Evolutionary conservation across 768 basidiomycete species (phyloP).

Genomic region (Auricularia sp.): DNA sequence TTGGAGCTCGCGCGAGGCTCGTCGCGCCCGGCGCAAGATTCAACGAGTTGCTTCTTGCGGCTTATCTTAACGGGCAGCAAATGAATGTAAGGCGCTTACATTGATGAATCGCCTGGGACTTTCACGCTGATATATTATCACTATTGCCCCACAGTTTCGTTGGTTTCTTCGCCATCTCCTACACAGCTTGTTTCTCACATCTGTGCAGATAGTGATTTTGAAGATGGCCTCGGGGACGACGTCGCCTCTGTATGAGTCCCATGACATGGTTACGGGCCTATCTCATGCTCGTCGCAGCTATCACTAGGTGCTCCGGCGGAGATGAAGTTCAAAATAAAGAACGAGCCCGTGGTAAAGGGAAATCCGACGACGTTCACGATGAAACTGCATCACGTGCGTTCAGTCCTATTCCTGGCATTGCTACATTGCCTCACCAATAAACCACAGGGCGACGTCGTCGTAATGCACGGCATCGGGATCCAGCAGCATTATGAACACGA

Average conservation of each 20-base stretch:
- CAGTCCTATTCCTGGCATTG: neutral
- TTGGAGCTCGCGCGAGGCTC: slow-evolving; percentile 43
- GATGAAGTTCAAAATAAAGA: slow-evolving; percentile 59
- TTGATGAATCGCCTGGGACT: neutral
- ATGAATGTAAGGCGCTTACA: slow-evolving; percentile 50
- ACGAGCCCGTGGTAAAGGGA: slow-evolving; percentile 25
- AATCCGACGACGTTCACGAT: slow-evolving; percentile 37
- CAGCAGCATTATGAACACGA: slow-evolving; percentile 70
- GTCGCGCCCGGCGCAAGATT: slow-evolving; percentile 35
- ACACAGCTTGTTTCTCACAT: neutral
- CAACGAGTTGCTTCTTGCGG: slow-evolving; percentile 73
- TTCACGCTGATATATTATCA: too few relatives aligned
- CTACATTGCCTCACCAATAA: slow-evolving; percentile 4
- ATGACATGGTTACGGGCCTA: neutral
- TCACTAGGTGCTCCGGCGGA: slow-evolving; percentile 68
- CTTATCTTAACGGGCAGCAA: slow-evolving; percentile 77
- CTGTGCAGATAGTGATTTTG: slow-evolving; percentile 36
- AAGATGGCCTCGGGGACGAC: slow-evolving; percentile 59
- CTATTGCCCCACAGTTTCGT: too few relatives aligned
- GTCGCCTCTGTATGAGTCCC: slow-evolving; percentile 43
- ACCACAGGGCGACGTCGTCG: slow-evolving; percentile 59
- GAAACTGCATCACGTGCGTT: slow-evolving; percentile 54
- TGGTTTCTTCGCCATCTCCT: too few relatives aligned
- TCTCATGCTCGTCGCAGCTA: slow-evolving; percentile 18
- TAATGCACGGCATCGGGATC: slow-evolving; percentile 64